Evolutionary conservation across 257 asterid species (phyloP).

Genomic region (Solanum etuberosum): DNA sequence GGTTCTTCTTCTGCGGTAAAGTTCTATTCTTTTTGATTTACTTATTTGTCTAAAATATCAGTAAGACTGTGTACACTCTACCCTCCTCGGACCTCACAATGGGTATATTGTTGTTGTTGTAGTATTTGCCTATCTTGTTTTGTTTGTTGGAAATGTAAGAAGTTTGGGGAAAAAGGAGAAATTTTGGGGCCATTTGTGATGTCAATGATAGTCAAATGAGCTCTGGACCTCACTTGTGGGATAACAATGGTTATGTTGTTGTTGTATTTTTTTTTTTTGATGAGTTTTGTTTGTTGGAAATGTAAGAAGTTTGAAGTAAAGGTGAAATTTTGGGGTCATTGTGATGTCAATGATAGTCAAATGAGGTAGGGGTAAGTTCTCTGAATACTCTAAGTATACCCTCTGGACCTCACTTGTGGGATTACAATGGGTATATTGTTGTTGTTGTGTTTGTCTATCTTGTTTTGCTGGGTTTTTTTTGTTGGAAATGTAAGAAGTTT

Average conservation of each 20-base stretch:
- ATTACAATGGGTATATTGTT: background rate
- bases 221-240: background rate
- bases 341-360: background rate
- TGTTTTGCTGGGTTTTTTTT: background rate
- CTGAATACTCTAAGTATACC: background rate
- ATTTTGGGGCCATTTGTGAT: background rate
- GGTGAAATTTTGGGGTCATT: background rate
- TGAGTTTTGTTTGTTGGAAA: background rate
- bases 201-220: background rate
- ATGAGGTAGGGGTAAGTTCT: background rate
- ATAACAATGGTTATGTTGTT: background rate
- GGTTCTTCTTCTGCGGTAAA: slow-evolving; percentile 81
- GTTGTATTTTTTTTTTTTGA: background rate
- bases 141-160: background rate
- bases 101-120: background rate
- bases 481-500: background rate
- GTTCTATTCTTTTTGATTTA: background rate
- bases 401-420: background rate
- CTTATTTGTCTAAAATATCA: background rate
- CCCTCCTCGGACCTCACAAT: background rate
- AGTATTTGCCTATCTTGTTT: background rate
- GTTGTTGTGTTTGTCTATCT: background rate
- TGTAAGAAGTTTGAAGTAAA: background rate
- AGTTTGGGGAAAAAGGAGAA: background rate
- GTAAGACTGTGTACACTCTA: background rate